These are phyloP conservation scores for Nematodospora anomalae DNA, from an alignment of 1,139 yeast species.

Conservation along the genomic window DNA sequence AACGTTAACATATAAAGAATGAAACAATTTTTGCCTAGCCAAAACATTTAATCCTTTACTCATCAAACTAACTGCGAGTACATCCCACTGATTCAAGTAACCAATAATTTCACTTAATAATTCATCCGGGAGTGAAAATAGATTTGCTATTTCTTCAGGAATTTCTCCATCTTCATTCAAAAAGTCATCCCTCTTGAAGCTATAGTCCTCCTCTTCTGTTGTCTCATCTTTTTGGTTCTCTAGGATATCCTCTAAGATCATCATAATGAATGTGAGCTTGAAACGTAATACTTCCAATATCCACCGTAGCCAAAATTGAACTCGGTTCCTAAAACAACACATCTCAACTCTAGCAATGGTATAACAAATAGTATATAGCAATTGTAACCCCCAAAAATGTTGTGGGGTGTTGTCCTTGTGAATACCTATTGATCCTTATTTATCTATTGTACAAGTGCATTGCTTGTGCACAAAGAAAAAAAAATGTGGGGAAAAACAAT, in stretches of 20 bases:
- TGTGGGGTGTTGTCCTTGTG: neutral
- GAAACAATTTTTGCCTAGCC: conserved; percentile 7
- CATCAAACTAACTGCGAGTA: conserved; percentile 8
- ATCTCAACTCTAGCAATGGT: neutral
- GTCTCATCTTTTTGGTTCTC: neutral
- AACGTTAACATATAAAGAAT: conserved; percentile 12
- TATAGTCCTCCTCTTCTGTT: neutral
- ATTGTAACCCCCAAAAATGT: neutral
- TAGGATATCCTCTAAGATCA: neutral
- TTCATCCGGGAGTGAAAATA: conserved; percentile 11
- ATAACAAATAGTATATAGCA: neutral
- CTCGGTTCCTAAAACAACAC: neutral
- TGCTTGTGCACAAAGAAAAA: neutral
- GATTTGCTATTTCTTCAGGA: neutral
- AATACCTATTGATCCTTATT: too few relatives aligned
- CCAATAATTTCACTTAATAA: conserved; percentile 11
- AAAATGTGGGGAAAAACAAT: neutral
- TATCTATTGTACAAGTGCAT: too few relatives aligned
- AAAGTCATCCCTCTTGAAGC: neutral
- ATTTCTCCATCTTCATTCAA: neutral
- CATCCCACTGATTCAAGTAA: conserved; percentile 14
- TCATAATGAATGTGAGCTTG: neutral
- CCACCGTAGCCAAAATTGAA: neutral
- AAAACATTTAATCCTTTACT: conserved; percentile 10
- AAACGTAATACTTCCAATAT: neutral